Percentiles rank a stretch among this genome's conserved stretches.
Evolutionary conservation across 805 yeast species (phyloP).

Genomic region (Starmerella tilneyi): DNA sequence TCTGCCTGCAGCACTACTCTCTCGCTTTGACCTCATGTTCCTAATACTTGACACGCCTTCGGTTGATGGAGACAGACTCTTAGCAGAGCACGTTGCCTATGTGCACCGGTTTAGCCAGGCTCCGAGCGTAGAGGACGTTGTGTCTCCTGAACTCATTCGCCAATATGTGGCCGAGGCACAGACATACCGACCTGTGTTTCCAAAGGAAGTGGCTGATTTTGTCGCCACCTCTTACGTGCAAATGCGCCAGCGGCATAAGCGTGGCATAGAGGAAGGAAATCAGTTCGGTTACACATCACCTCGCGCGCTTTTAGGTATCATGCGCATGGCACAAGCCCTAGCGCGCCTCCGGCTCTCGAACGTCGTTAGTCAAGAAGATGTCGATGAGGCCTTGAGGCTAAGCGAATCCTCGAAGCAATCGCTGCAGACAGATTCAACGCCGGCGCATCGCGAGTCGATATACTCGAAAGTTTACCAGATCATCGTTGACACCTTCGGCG

Average conservation of each 20-base stretch:
- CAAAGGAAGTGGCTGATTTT: constrained; percentile 73
- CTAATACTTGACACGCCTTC: constrained; percentile 76
- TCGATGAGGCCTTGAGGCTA: constrained; percentile 88
- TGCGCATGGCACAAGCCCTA: constrained; percentile 87
- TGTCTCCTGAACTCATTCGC: constrained; percentile 70
- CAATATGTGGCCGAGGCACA: constrained; percentile 83
- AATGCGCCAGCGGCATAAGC: constrained; percentile 83
- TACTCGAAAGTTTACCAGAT: constrained; percentile 62
- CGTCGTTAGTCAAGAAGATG: constrained; percentile 64
- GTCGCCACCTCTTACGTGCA: constrained; percentile 78
- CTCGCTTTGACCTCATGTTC: constrained; percentile 87
- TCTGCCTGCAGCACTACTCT: constrained; percentile 88
- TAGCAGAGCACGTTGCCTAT: constrained; percentile 88
- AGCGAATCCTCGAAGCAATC: constrained; percentile 80
- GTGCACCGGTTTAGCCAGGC: constrained; percentile 90
- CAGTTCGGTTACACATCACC: constrained; percentile 91
- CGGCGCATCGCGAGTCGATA: constrained; percentile 36
- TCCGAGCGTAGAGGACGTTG: constrained; percentile 62
- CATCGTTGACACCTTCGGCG: constrained; percentile 42
- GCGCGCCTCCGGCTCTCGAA: constrained; percentile 80
- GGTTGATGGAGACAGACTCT: constrained; percentile 65
- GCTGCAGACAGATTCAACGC: constrained; percentile 43
- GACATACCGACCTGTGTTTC: constrained; percentile 71
- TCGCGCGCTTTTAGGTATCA: constrained; percentile 80
- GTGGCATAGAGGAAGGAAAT: constrained; percentile 46